Base-by-base conservation (phyloP, 202 grass and related monocot species). In the Cymbopogon flexuosus region DNA sequence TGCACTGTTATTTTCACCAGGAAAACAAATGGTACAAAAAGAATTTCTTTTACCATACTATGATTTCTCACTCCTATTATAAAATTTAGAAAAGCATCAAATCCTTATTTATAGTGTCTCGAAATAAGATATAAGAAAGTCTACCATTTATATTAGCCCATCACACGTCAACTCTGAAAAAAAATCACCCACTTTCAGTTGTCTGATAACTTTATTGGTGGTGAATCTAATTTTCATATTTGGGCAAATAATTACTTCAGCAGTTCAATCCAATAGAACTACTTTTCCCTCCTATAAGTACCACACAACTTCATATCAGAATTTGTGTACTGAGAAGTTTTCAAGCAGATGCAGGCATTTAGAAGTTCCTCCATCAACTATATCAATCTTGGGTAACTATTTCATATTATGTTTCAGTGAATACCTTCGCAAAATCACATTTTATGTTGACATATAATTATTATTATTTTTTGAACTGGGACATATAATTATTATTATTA, bases 241-340 rank as follows among this genome's bases (percentile, higher is more conserved):
- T 14, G 10, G 40, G 15, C 33, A 59, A 21, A 72, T 72, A 83
- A 10, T n/a, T 27, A 27, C 27, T 78, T 59, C 27, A 72, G 78
- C 33, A 72, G 51, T 82, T 64, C 2, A 65, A 36, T 16, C n/a
- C 1, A 85, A 72, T 10, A 73, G 18, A 13, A 49, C 19, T 42
- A 34, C 60, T 78, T 82, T 66, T 78, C 14, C 66, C 29, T 13
- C 37, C 79, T 87, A 87, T 87, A 87, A 87, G 16, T 87, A 83
- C 31, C 31, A 27, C 19, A 24, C 5, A 37, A 73, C 73, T 47
- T 57, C 29, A 29, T 24, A 47, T 36, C 14, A 3, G 3, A 31
- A 51, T 83, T 39, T 51, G 1, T 34, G 23, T 8, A 30, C 6
- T 19, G 27, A n/a, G 56, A 77, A 82, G 72, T 58, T 30, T 10